Base-by-base conservation (phyloP, 306 rosid genomes). In the Vigna hirtella region DNA sequence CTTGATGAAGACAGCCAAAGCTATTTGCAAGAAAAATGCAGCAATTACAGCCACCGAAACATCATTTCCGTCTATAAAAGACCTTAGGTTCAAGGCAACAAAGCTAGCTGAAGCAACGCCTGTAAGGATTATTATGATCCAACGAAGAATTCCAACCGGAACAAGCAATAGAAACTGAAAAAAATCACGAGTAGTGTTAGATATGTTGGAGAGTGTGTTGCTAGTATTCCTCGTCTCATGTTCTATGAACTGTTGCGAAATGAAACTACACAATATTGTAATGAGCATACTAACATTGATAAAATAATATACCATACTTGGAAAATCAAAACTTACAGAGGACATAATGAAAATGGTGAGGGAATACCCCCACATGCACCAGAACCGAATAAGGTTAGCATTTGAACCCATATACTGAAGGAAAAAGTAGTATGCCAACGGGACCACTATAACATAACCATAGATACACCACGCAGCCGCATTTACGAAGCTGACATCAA, bases 331-430 rank as follows among this genome's bases (percentile, higher is more conserved):
- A 88, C 98, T 92, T 87, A 95, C 98, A 13, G 97, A 91, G 68
- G 95, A 92, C 65, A 79, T 77, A 73, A 90, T 69, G 83, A 95
- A 95, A 79, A 95, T 84, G 86, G 90, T 81, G 77, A 95, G 97
- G 73, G 98, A 95, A 86, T 95, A 95, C 49, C 98, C 98, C 98
- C 98, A 95, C 97, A 95, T 84, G 83, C 98, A 95, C 98, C 98
- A 95, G 78, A 92, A 89, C 68, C 81, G 87, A 71, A 92, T 63
- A 71, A 95, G 96, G 85, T 84, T 91, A 55, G 93, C 83, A 76
- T 83, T 88, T 64, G 97, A 73, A 69, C 98, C 98, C 89, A 91
- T 52, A 72, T 95, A 92, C 77, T 85, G 93, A 34, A 95, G 95
- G 87, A 85, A 82, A 83, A 95, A 92, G 79, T 88, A 95, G 83